A percentile compares a stretch with the other conserved stretches of the same genome.
Evolutionary conservation across 2,329 filamentous ascomycete genomes (phyloP).

Genomic region (Paraphaeosphaeria minitans): DNA sequence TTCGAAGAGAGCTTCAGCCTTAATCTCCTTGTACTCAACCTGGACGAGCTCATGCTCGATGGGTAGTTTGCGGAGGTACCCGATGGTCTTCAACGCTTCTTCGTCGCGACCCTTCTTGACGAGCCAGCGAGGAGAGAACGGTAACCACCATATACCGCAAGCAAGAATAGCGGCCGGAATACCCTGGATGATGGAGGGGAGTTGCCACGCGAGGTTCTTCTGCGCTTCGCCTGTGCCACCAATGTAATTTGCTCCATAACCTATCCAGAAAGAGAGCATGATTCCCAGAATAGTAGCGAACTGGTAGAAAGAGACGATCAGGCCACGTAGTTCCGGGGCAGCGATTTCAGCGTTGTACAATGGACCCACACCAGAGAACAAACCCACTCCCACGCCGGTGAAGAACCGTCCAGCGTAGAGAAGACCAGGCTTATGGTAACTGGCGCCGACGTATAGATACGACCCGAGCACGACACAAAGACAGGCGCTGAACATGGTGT

Average conservation of each 20-base stretch:
- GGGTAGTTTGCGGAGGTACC: conserved; percentile 38
- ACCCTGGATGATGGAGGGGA: conserved; percentile 34
- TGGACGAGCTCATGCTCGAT: conserved; percentile 46
- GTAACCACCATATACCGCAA: conserved; percentile 33
- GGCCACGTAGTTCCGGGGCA: conserved; percentile 34
- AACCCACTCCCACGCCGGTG: conserved; percentile 57
- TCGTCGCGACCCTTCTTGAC: conserved; percentile 34
- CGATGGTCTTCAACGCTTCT: conserved; percentile 26
- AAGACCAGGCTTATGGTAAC: conserved; percentile 46
- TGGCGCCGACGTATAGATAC: conserved; percentile 54
- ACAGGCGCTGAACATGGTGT: conserved; percentile 58
- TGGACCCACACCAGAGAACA: conserved; percentile 53
- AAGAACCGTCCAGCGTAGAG: conserved; percentile 58
- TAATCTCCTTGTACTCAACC: conserved; percentile 55
- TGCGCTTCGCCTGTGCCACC: conserved; percentile 48
- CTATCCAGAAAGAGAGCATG: conserved; percentile 41
- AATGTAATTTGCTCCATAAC: conserved; percentile 45
- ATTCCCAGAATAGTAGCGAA: conserved; percentile 38
- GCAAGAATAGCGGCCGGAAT: conserved; percentile 32
- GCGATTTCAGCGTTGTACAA: conserved; percentile 53
- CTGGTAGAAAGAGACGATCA: conserved; percentile 38
- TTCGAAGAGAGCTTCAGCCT: conserved; percentile 53
- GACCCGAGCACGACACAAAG: conserved; percentile 48
- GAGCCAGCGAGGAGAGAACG: conserved; percentile 34
- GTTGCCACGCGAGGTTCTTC: conserved; percentile 32